Evolutionary conservation across 257 asterid genomes (phyloP).

Genomic region (Jasminum sambac): DNA sequence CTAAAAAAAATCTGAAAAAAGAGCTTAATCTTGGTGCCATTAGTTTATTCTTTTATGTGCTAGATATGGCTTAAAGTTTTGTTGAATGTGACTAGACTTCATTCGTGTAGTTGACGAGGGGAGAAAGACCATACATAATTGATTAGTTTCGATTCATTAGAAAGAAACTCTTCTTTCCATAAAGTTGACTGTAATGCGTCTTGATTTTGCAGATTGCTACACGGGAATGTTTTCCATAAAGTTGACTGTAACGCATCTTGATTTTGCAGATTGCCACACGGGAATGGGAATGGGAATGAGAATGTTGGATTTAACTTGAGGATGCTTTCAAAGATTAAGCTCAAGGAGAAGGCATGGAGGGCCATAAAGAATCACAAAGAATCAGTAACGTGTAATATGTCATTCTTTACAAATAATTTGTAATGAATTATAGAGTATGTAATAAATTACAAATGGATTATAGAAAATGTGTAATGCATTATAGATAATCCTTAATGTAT

Average conservation of each 20-base stretch:
- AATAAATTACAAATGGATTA: no score
- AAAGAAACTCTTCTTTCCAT: neutral
- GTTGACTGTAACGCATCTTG: neutral
- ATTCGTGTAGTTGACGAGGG: neutral
- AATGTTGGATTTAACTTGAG: no score
- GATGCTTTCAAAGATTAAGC: no score
- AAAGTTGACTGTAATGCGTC: neutral
- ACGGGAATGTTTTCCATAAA: constrained; percentile 10
- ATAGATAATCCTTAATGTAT: no score
- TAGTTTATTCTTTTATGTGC: neutral
- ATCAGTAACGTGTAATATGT: no score
- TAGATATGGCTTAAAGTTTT: neutral
- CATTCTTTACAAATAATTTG: no score
- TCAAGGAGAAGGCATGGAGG: no score
- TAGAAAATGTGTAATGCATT: no score
- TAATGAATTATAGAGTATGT: no score
- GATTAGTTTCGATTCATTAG: neutral
- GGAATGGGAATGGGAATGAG: no score
- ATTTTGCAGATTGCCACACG: constrained; percentile 24
- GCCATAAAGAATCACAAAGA: no score
- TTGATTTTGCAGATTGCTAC: constrained; percentile 24
- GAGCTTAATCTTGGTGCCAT: neutral
- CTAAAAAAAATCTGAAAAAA: no score
- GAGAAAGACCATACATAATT: neutral
- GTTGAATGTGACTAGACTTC: constrained; percentile 4